Evolutionary conservation across 371 early-diverging fungal genomes (phyloP).

Genomic region (Apophysomyces sp.): DNA sequence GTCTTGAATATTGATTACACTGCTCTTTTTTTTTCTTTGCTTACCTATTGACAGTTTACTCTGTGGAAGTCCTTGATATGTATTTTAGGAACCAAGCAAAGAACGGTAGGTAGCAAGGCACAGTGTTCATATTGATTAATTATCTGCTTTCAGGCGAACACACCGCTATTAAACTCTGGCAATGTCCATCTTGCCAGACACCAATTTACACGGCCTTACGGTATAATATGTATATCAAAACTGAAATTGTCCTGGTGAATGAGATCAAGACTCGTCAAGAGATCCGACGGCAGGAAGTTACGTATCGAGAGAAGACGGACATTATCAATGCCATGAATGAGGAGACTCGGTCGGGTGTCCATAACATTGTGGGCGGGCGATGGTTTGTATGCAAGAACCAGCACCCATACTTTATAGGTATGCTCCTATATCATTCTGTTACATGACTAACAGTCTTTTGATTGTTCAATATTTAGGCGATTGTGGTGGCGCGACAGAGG

Average conservation of each 20-base stretch:
- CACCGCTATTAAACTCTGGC: slow-evolving; percentile 48
- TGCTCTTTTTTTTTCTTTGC: neutral
- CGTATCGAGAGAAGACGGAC: slow-evolving; percentile 25
- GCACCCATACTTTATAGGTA: slow-evolving; percentile 51
- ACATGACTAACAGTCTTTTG: no score
- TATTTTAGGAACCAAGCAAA: slow-evolving; percentile 40
- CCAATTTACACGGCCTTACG: slow-evolving; percentile 40
- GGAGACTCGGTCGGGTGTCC: slow-evolving; percentile 25
- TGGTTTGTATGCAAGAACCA: slow-evolving; percentile 54
- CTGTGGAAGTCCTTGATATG: slow-evolving; percentile 35
- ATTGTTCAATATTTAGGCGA: no score
- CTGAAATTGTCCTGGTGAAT: slow-evolving; percentile 40
- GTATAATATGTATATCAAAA: slow-evolving; percentile 45
- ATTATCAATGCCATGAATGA: slow-evolving; percentile 50
- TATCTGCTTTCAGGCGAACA: slow-evolving; percentile 21
- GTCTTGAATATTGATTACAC: neutral
- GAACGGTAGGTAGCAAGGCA: slow-evolving; percentile 22
- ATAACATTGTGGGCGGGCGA: slow-evolving; percentile 47
- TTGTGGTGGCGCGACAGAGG: slow-evolving; percentile 52
- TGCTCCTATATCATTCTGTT: neutral
- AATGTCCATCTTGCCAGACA: slow-evolving; percentile 44
- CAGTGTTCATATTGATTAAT: neutral
- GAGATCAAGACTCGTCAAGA: slow-evolving; percentile 37
- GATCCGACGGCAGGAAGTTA: slow-evolving; percentile 21
- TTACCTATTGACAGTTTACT: slow-evolving; percentile 46